A percentile compares a stretch with the other conserved stretches of the same genome.
These are phyloP conservation scores for Pseudodiploospora longispora DNA, from an alignment of 2,329 filamentous ascomycete genomes.

Conservation along the genomic window DNA sequence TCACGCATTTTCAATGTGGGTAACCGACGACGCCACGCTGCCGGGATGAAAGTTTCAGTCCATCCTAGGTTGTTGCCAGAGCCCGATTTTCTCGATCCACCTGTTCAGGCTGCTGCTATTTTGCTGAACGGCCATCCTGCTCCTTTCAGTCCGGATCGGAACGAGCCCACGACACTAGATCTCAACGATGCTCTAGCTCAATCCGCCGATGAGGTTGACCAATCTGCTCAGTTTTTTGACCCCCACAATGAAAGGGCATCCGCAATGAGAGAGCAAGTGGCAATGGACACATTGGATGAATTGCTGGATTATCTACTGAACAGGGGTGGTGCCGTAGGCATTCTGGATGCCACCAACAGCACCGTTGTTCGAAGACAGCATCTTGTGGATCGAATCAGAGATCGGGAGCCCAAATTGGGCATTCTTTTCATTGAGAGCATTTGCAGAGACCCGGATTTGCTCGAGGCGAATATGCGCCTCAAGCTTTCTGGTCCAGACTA, in stretches of 20 bases:
- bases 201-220: conserved; percentile 55
- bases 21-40: conserved; percentile 75
- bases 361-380: conserved; percentile 77
- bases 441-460: conserved; percentile 72
- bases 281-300: conserved; percentile 86
- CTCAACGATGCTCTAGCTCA: conserved; percentile 20
- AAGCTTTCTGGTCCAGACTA: conserved; percentile 96
- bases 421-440: conserved; percentile 94
- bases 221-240: conserved; percentile 90
- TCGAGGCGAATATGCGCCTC: conserved; percentile 94
- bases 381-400: conserved; percentile 74
- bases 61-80: conserved; percentile 25
- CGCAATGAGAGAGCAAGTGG: conserved; percentile 81
- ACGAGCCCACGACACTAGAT: conserved; percentile 31
- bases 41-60: conserved; percentile 42
- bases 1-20: conserved; percentile 97
- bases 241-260: conserved; percentile 77
- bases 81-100: conserved; percentile 32
- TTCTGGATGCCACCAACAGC: conserved; percentile 95
- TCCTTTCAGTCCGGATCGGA: conserved; percentile 20
- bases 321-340: conserved; percentile 80
- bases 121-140: conserved; percentile 46
- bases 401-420: conserved; percentile 76
- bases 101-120: conserved; percentile 47
- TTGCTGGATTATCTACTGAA: conserved; percentile 81